Evolutionary conservation across 2,329 filamentous ascomycete genomes (phyloP).

Genomic region (Monilinia laxa): DNA sequence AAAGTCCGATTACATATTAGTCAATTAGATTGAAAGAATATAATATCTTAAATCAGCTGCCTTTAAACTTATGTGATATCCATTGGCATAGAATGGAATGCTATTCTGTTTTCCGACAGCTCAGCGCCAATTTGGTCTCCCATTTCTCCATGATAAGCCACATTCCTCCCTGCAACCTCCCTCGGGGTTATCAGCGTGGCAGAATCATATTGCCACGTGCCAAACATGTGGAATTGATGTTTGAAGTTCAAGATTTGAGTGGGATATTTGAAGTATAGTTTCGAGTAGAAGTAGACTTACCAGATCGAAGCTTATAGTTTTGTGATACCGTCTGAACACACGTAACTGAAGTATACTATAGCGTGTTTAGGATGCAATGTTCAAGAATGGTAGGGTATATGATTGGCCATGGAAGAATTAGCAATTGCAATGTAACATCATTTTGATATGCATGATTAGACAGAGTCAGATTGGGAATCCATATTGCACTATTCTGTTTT

Average conservation of each 20-base stretch:
- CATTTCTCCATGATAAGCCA: too few species aligned
- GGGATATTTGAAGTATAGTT: not conserved
- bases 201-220: not conserved
- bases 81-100: not conserved
- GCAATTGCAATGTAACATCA: too few species aligned
- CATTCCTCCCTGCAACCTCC: not conserved
- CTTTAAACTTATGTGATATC: not conserved
- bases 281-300: too few species aligned
- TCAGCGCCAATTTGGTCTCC: not conserved
- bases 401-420: too few species aligned
- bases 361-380: too few species aligned
- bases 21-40: constrained; percentile 12
- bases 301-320: too few species aligned
- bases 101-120: not conserved
- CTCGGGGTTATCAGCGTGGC: not conserved
- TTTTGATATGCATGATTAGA: too few species aligned
- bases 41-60: not conserved
- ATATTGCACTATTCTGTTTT: too few species aligned
- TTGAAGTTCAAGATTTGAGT: not conserved
- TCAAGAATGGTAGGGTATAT: too few species aligned
- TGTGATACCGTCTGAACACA: not conserved
- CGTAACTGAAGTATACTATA: too few species aligned
- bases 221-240: not conserved
- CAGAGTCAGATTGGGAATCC: too few species aligned
- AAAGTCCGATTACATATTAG: not conserved